Evolutionary conservation across 768 basidiomycete species (phyloP), one percentile per base, ranked within the genome.

Genomic region (Hypholoma fasciculare): DNA sequence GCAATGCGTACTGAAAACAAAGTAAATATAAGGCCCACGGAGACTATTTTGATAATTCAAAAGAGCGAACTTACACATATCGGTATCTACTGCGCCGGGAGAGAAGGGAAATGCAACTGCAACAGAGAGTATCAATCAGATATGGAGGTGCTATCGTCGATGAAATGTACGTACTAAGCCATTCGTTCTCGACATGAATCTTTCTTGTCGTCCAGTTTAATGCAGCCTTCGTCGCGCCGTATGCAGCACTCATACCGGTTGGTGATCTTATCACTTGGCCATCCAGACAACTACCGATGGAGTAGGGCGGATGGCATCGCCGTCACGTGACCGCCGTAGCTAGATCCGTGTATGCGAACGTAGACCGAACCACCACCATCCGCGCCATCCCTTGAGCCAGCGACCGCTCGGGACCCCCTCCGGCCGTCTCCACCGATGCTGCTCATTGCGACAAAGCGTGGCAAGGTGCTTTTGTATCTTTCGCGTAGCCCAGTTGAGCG

Each of bases 101-200:
- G 36, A 19, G 2, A 52, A 13, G 1, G 52, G 52, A 23, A 52
- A 52, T 7, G 20, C 30, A 23, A 52, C 52, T 52, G 26, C 46
- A 17, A 20, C 11, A 46, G 3, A 14, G 20, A 20, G n/a, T n/a
- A n/a, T n/a, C n/a, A n/a, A n/a, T n/a, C n/a, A n/a, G 26, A 52
- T 6, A 7, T 7, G 13, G 11, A 5, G 7, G 27, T 7, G 27
- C 7, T 30, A 20, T 8, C 7, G 4, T 52, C 38, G n/a, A 39
- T 2, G 2, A 9, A 16, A 16, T 11, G 37, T 13, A 52, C 57
- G 14, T 17, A 58, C 57, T 30, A 1, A 58, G 43, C 57, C 57
- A 58, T 1, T 52, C 51, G 43, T 58, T 58, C 19, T 58, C 57
- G 20, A 58, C 52, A 36, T 58, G 57, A 7, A 58, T 58, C 44